Evolutionary conservation across 2,329 filamentous ascomycete genomes (phyloP).

Genomic region (Rhynchosporium secalis): DNA sequence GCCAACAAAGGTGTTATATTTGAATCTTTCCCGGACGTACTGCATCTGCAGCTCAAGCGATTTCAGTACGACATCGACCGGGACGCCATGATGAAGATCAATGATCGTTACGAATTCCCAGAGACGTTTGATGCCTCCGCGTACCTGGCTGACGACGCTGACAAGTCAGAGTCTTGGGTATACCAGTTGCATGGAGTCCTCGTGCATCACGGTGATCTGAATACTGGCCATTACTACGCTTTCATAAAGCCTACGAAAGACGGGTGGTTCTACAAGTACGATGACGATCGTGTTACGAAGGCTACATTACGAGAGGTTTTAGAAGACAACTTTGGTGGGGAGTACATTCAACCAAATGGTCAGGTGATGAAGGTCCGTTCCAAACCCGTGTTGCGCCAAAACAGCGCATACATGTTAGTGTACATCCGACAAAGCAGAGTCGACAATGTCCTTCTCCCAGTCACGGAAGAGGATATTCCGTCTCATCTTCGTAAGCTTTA

Average conservation of each 20-base stretch:
- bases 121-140: conserved; percentile 81
- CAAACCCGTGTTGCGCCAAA: conserved; percentile 61
- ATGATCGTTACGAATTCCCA: conserved; percentile 87
- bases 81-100: conserved; percentile 99
- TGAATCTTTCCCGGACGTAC: conserved; percentile 87
- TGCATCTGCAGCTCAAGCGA: conserved; percentile 93
- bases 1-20: conserved; percentile 98
- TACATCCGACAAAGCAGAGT: conserved; percentile 87
- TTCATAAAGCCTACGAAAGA: conserved; percentile 93
- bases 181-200: conserved; percentile 95
- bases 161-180: conserved; percentile 83
- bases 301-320: conserved; percentile 88
- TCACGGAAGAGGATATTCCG: conserved; percentile 77
- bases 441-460: conserved; percentile 77
- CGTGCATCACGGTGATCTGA: conserved; percentile 94
- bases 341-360: conserved; percentile 59
- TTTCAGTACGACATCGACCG: conserved; percentile 97
- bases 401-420: conserved; percentile 98
- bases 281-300: conserved; percentile 95
- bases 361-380: conserved; percentile 47
- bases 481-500: conserved; percentile 68
- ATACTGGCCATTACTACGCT: conserved; percentile 97
- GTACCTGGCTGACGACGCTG: conserved; percentile 82
- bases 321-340: conserved; percentile 95
- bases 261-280: conserved; percentile 94